Conservation (phyloP, 2,329 filamentous ascomycete species). For the Fusarium fracticaudum region DNA sequence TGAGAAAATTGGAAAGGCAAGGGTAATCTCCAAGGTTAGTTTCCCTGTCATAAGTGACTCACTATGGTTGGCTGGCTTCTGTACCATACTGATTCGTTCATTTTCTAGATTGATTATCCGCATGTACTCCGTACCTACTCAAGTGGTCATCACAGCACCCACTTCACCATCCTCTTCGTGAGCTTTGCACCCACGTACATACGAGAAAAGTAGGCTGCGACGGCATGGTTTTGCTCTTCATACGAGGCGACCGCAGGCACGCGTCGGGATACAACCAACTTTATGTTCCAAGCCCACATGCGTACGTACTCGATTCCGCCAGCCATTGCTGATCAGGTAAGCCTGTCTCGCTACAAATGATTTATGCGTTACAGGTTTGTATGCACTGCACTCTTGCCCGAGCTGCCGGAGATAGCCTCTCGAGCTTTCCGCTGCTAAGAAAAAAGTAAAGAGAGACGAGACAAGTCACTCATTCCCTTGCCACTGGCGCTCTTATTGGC, state of each 20-base stretch:
- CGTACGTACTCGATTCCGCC: slow-evolving; percentile 35
- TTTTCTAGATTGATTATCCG: slow-evolving; percentile 26
- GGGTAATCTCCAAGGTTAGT: slow-evolving; percentile 19
- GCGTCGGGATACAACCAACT: slow-evolving; percentile 31
- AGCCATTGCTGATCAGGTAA: slow-evolving; percentile 33
- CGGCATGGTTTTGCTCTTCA: slow-evolving; percentile 35
- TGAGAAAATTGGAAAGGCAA: slow-evolving; percentile 27
- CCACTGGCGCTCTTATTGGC: slow-evolving; percentile 13
- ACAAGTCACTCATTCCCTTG: slow-evolving; percentile 14
- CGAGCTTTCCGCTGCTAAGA: background rate
- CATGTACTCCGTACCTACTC: background rate
- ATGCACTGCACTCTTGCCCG: slow-evolving; percentile 14
- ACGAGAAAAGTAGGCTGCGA: slow-evolving; percentile 39
- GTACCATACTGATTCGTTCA: slow-evolving; percentile 24
- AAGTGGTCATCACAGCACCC: slow-evolving; percentile 36
- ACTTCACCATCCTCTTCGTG: slow-evolving; percentile 23
- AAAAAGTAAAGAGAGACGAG: slow-evolving; percentile 11
- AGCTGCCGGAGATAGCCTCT: slow-evolving; percentile 22
- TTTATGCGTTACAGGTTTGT: slow-evolving; percentile 1
- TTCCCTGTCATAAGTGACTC: slow-evolving; percentile 16
- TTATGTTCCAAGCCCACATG: slow-evolving; percentile 16
- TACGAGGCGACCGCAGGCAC: slow-evolving; percentile 35
- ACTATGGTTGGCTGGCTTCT: slow-evolving; percentile 32
- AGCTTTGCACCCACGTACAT: slow-evolving; percentile 33
- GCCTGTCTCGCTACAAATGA: slow-evolving; percentile 1